Evolutionary conservation across 2,329 filamentous ascomycete species (phyloP).

Genomic region (Curvularia sp.): DNA sequence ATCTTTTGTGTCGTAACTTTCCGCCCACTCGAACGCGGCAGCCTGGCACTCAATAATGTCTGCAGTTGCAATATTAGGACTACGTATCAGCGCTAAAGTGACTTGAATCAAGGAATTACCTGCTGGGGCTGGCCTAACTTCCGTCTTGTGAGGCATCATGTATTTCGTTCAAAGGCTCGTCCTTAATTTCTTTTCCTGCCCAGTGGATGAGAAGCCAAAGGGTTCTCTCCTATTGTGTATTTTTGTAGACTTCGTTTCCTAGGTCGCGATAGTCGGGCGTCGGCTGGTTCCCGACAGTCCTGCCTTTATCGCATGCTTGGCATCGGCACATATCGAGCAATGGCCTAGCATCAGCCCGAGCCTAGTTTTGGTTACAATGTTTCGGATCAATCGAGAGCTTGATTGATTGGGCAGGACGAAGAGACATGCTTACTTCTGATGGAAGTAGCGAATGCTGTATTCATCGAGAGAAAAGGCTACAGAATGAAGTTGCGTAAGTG

Average conservation of each 20-base stretch:
- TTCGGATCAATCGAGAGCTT: neutral
- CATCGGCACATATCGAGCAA: neutral
- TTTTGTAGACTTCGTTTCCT: neutral
- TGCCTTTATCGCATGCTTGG: neutral
- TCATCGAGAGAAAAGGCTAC: neutral
- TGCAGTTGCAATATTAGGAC: neutral
- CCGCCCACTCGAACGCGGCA: conserved; percentile 17
- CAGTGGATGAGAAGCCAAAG: neutral
- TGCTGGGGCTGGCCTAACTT: neutral
- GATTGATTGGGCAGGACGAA: neutral
- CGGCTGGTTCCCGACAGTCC: neutral
- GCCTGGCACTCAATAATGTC: conserved; percentile 14
- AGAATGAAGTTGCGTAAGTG: neutral
- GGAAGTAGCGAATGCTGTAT: neutral
- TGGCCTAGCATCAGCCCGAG: neutral
- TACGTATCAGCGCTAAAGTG: neutral
- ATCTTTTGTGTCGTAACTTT: conserved; percentile 20
- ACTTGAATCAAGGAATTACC: neutral
- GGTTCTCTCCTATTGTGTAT: no score
- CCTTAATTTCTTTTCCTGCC: neutral
- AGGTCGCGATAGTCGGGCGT: neutral
- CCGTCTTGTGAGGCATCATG: neutral
- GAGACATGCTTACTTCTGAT: neutral
- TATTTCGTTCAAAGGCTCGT: neutral
- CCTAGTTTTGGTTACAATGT: neutral